These are phyloP conservation scores for Micractinium conductrix DNA, from an alignment of 139 green algal genomes.

Conservation along the genomic window DNA sequence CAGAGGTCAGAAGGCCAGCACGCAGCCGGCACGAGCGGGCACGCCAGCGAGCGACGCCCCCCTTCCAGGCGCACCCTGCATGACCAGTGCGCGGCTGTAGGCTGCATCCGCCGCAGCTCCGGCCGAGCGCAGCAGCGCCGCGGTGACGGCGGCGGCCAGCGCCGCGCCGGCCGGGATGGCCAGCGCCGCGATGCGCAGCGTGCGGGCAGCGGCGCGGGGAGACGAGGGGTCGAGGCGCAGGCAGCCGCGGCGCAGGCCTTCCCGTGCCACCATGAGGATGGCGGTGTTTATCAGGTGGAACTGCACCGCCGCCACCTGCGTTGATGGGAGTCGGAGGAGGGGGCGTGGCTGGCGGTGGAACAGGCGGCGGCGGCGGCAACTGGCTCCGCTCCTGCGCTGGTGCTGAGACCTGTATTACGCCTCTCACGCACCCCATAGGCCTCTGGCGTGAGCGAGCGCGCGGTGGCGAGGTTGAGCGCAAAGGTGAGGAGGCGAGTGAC, in stretches of 20 bases:
- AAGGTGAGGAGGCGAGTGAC: conserved; percentile 83
- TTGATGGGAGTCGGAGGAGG: neutral
- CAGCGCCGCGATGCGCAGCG: conserved; percentile 41
- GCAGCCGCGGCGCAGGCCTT: conserved; percentile 87
- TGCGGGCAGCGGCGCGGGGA: neutral
- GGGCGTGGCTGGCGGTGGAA: neutral
- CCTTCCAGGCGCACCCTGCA: conserved; percentile 46
- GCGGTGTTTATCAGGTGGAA: conserved; percentile 93
- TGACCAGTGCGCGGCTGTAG: conserved; percentile 58
- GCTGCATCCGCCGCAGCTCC: neutral
- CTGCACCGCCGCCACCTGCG: conserved; percentile 79
- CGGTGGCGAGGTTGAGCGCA: conserved; percentile 81
- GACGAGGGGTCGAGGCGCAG: conserved; percentile 53
- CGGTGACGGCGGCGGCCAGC: conserved; percentile 48
- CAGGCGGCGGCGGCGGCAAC: neutral
- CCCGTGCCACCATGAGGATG: conserved; percentile 86
- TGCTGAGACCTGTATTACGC: too few relatives aligned
- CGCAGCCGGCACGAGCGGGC: neutral
- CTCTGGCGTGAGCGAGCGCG: conserved; percentile 74
- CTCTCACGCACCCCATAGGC: conserved; percentile 85
- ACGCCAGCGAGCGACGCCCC: neutral
- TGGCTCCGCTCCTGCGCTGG: neutral
- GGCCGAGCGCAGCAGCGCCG: conserved; percentile 36
- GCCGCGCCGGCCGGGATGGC: conserved; percentile 58
- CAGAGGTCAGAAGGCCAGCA: neutral